These are phyloP conservation scores for Ceratocystis cubensis DNA, from an alignment of 2,329 filamentous ascomycete genomes.

Conservation along the genomic window DNA sequence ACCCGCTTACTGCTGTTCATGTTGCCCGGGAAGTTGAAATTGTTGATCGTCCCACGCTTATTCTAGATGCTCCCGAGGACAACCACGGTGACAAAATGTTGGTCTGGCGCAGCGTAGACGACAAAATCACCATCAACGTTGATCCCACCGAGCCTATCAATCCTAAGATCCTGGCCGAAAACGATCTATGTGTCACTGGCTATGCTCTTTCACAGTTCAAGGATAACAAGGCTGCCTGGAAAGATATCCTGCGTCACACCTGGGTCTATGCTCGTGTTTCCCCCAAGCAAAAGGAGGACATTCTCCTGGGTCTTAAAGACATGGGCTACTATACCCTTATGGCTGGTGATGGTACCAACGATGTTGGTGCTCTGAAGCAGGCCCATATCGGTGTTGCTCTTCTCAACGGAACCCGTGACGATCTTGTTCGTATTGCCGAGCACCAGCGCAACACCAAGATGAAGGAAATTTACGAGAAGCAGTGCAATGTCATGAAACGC, in stretches of 20 bases:
- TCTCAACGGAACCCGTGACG: slow-evolving; percentile 85
- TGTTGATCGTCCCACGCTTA: slow-evolving; percentile 87
- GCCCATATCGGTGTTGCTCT: slow-evolving; percentile 94
- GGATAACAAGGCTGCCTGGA: slow-evolving; percentile 56
- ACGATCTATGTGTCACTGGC: slow-evolving; percentile 91
- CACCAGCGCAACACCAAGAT: slow-evolving; percentile 91
- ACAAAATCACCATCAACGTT: slow-evolving; percentile 73
- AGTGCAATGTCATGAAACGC: slow-evolving; percentile 76
- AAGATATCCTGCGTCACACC: slow-evolving; percentile 68
- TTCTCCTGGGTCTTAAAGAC: slow-evolving; percentile 89
- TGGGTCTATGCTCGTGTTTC: slow-evolving; percentile 99
- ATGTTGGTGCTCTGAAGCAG: slow-evolving; percentile 94
- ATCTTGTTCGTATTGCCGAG: slow-evolving; percentile 81
- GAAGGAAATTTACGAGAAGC: slow-evolving; percentile 98
- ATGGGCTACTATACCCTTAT: slow-evolving; percentile 96
- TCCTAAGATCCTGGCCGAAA: slow-evolving; percentile 62
- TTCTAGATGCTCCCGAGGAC: slow-evolving; percentile 87
- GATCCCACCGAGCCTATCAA: slow-evolving; percentile 74
- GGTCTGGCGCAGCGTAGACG: slow-evolving; percentile 91
- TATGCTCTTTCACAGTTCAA: slow-evolving; percentile 86
- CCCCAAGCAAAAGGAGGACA: slow-evolving; percentile 97
- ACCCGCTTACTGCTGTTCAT: slow-evolving; percentile 89
- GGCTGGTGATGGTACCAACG: slow-evolving; percentile 97
- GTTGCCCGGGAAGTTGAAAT: slow-evolving; percentile 95
- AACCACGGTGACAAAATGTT: slow-evolving; percentile 68